These are phyloP conservation scores for Suhomyces sp. DNA, from an alignment of 805 yeast species.

Conservation along the genomic window DNA sequence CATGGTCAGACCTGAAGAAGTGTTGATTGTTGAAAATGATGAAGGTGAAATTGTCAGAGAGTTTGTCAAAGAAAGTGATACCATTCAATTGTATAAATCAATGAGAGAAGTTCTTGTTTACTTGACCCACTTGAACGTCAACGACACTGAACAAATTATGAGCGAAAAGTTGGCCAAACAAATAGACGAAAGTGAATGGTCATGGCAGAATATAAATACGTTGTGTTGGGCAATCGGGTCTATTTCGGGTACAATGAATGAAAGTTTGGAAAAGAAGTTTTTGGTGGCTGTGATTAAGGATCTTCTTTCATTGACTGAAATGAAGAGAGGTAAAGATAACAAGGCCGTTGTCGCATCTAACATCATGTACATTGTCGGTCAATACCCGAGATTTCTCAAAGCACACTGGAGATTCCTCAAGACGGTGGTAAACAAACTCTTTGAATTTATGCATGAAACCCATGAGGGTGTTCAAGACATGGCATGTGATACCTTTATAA, in stretches of 20 bases:
- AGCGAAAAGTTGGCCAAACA: conserved; percentile 86
- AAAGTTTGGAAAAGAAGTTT: conserved; percentile 93
- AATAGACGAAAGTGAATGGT: conserved; percentile 97
- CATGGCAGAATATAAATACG: conserved; percentile 97
- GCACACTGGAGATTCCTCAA: conserved; percentile 98
- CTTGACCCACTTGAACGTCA: conserved; percentile 91
- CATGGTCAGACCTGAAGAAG: conserved; percentile 99
- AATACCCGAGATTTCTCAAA: conserved; percentile 93
- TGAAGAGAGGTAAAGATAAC: conserved; percentile 95
- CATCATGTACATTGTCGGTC: conserved; percentile 99
- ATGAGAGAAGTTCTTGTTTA: conserved; percentile 95
- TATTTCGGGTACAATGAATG: conserved; percentile 97
- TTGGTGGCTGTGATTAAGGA: conserved; percentile 92
- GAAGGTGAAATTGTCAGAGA: conserved; percentile 99
- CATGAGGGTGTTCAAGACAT: conserved; percentile 99
- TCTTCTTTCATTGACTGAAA: conserved; percentile 84
- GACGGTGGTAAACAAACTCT: conserved; percentile 91
- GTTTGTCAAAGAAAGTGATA: conserved; percentile 94
- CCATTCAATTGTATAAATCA: conserved; percentile 90
- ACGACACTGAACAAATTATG: conserved; percentile 93
- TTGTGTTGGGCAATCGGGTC: conserved; percentile 99
- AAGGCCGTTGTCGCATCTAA: conserved; percentile 99
- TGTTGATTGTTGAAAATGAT: conserved; percentile 92
- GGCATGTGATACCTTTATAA: conserved; percentile 99
- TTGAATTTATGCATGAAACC: conserved; percentile 99